Percentiles rank a stretch among this genome's conserved stretches.
These are phyloP conservation scores for Daldinia sp. DNA, from an alignment of 2,329 filamentous ascomycete genomes.

Conservation along the genomic window DNA sequence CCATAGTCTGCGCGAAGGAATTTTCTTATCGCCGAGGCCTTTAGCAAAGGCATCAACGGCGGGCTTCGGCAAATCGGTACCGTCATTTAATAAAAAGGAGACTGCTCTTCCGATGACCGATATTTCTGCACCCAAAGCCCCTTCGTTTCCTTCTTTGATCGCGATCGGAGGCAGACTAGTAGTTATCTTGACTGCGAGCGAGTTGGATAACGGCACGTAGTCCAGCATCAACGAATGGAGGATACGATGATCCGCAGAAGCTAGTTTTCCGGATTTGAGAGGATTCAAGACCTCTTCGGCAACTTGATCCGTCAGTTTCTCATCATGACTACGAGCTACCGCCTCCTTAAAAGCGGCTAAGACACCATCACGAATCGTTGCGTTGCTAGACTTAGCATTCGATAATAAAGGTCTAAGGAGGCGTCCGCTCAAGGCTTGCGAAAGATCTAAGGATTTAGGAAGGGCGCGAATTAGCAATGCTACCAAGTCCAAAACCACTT, in stretches of 20 bases:
- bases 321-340: conserved; percentile 67
- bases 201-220: conserved; percentile 69
- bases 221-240: conserved; percentile 85
- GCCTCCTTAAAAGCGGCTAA: conserved; percentile 76
- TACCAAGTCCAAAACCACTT: conserved; percentile 86
- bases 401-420: conserved; percentile 89
- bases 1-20: conserved; percentile 83
- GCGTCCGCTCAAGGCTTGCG: conserved; percentile 75
- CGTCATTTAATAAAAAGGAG: conserved; percentile 70
- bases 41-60: conserved; percentile 80
- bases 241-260: conserved; percentile 85
- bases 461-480: conserved; percentile 78
- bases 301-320: conserved; percentile 72
- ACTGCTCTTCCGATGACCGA: conserved; percentile 76
- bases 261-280: conserved; percentile 84
- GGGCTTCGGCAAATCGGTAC: conserved; percentile 71
- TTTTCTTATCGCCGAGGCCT: conserved; percentile 86
- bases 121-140: conserved; percentile 81
- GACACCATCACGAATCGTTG: conserved; percentile 79
- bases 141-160: conserved; percentile 89
- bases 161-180: conserved; percentile 75
- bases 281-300: conserved; percentile 82
- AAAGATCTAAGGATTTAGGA: conserved; percentile 79
- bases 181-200: conserved; percentile 75
- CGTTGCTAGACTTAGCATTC: conserved; percentile 91